Conservation (phyloP, 257 asterid species). For the Avicennia marina region DNA sequence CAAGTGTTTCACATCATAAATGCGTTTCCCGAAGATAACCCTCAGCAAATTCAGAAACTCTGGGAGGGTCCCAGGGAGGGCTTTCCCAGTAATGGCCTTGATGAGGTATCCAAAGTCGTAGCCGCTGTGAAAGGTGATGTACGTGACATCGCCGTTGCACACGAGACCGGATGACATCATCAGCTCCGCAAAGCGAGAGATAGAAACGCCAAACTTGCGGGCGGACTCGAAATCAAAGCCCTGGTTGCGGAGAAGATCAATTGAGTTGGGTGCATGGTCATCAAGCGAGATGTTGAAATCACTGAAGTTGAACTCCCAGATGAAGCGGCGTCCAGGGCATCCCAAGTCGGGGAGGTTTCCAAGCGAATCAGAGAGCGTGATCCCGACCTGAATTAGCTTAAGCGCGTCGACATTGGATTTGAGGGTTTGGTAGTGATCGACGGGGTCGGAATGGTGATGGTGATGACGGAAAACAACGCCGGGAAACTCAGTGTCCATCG, state of each 20-base stretch:
- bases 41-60: constrained; percentile 39
- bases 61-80: constrained; percentile 34
- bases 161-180: constrained; percentile 59
- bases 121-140: constrained; percentile 57
- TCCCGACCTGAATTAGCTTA: constrained; percentile 46
- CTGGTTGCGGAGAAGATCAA: constrained; percentile 42
- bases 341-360: constrained; percentile 45
- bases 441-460: constrained; percentile 21
- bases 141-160: constrained; percentile 40
- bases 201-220: constrained; percentile 23
- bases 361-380: constrained; percentile 32
- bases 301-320: constrained; percentile 55
- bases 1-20: constrained; percentile 57
- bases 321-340: constrained; percentile 18
- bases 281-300: constrained; percentile 41
- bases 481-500: constrained; percentile 87
- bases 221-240: constrained; percentile 36
- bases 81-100: constrained; percentile 47
- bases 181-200: constrained; percentile 35
- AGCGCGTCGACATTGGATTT: constrained; percentile 40
- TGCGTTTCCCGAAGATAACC: constrained; percentile 34
- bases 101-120: constrained; percentile 60
- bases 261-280: constrained; percentile 41
- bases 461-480: constrained; percentile 39
- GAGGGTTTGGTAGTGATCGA: constrained; percentile 32